Evolutionary conservation across 2,329 filamentous ascomycete genomes (phyloP), one percentile per base, ranked within the genome.

Genomic region (Paraconiothyrium sp.): DNA sequence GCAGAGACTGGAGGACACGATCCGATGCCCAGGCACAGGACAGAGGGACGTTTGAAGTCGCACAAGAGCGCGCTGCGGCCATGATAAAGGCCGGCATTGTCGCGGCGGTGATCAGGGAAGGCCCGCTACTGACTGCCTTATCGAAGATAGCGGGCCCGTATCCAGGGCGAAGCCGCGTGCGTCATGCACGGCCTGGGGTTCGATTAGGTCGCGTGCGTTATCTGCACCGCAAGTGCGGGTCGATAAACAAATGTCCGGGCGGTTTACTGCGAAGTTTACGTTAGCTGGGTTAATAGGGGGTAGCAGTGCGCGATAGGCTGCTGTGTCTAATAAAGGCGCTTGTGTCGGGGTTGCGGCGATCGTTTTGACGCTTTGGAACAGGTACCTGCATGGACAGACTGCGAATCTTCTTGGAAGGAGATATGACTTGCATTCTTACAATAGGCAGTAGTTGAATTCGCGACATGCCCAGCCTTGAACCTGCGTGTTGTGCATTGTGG

Each of bases 91-190:
- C 13, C 35, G 27, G 41, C 27, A 46, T 43, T n/a, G n/a, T 35
- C 39, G 39, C 39, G 27, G 27, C 37, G 27, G 52, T 55, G 37
- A 44, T 46, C 52, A 55, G 39, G 32, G 20, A n/a, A 48, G 13
- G 27, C 43, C 43, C 8, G 41, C 54, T 44, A 57, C 30, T 35
- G 34, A 32, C 41, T 57, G 27, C 54, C 54, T 27, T 46, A 48
- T 57, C 54, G 39, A 57, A 30, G 41, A 39, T 57, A 57, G 54
- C 54, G 56, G 56, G 34, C 20, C 35, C 20, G 24, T 20, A 20
- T 24, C 43, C 20, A 46, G 43, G 20, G 11, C 2, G 46, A 49
- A 27, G 59, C 59, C 54, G 51, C 59, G 59, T 61, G 54, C 59
- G 54, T 54, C 59, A 61, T 61, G 43, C 59, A 50, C 48, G 54